Evolutionary conservation across 1,284 basidiomycete genomes (phyloP).

Genomic region (Boletellus deceptivus): DNA sequence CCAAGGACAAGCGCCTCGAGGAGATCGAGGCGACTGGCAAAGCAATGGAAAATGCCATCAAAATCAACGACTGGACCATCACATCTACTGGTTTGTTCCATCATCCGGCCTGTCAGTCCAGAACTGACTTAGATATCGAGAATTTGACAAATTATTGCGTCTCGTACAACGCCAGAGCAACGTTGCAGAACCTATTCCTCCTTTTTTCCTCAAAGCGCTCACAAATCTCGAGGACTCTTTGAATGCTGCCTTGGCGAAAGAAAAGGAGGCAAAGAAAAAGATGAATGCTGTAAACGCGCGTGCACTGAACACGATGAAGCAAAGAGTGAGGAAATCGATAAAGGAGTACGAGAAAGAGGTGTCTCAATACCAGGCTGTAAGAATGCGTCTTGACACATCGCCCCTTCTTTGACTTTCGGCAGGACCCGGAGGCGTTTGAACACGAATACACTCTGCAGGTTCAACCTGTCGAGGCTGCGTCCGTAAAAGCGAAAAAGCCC

Average conservation of each 20-base stretch:
- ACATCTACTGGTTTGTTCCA: conserved; percentile 74
- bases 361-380: conserved; percentile 76
- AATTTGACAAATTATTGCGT: conserved; percentile 94
- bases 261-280: conserved; percentile 94
- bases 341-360: conserved; percentile 90
- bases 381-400: conserved; percentile 20
- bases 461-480: conserved; percentile 47
- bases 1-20: conserved; percentile 82
- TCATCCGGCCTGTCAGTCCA: neutral
- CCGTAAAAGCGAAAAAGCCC: conserved; percentile 45
- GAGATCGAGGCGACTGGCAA: conserved; percentile 90
- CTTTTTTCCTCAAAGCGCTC: conserved; percentile 83
- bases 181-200: conserved; percentile 83
- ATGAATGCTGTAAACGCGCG: conserved; percentile 95
- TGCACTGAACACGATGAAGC: conserved; percentile 94
- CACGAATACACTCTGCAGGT: conserved; percentile 61
- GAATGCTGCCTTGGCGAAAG: conserved; percentile 73
- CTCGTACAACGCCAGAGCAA: conserved; percentile 90
- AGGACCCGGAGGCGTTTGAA: conserved; percentile 91
- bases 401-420: conserved; percentile 9
- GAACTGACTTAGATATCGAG: conserved; percentile 43
- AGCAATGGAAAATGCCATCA: conserved; percentile 91
- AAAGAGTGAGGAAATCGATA: conserved; percentile 89
- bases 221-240: conserved; percentile 77
- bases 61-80: conserved; percentile 95